Evolutionary conservation across 2,329 filamentous ascomycete species (phyloP).

Genomic region (Coniochaeta pulveracea): DNA sequence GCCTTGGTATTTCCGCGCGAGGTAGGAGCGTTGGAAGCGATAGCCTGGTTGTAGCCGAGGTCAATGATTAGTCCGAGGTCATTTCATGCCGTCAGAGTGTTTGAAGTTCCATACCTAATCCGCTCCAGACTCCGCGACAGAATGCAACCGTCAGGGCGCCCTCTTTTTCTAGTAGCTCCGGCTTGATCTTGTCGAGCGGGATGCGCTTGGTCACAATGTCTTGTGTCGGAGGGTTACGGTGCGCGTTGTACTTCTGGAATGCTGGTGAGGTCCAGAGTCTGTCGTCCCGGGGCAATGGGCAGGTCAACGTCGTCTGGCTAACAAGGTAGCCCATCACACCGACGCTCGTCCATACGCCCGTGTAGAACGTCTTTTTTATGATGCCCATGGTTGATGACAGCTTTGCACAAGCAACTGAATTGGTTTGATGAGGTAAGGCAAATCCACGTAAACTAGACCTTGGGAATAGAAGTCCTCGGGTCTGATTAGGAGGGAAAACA

Average conservation of each 20-base stretch:
- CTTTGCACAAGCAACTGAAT: too few relatives aligned
- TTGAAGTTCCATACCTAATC: conserved; percentile 41
- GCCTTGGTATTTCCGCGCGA: conserved; percentile 46
- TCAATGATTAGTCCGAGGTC: neutral
- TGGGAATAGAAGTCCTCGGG: too few relatives aligned
- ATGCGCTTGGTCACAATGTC: conserved; percentile 55
- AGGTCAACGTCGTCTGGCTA: conserved; percentile 42
- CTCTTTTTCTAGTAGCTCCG: conserved; percentile 51
- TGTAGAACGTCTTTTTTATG: conserved; percentile 32
- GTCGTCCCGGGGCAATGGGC: conserved; percentile 46
- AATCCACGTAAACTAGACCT: too few relatives aligned
- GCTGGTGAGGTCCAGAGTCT: conserved; percentile 46
- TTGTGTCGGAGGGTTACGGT: conserved; percentile 48
- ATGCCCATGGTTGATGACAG: conserved; percentile 48
- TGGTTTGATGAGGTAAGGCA: too few relatives aligned
- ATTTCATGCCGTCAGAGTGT: too few relatives aligned
- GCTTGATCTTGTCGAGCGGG: conserved; percentile 50
- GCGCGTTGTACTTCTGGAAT: conserved; percentile 50
- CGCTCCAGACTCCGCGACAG: conserved; percentile 56
- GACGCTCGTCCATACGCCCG: conserved; percentile 35
- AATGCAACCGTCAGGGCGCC: conserved; percentile 49
- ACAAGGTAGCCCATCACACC: conserved; percentile 40
- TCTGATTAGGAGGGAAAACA: too few relatives aligned
- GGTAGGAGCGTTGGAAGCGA: conserved; percentile 43
- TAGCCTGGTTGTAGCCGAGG: conserved; percentile 29